These are phyloP conservation scores for Lichtheimia corymbifera DNA, from an alignment of 371 early-diverging fungal species.

Conservation along the genomic window DNA sequence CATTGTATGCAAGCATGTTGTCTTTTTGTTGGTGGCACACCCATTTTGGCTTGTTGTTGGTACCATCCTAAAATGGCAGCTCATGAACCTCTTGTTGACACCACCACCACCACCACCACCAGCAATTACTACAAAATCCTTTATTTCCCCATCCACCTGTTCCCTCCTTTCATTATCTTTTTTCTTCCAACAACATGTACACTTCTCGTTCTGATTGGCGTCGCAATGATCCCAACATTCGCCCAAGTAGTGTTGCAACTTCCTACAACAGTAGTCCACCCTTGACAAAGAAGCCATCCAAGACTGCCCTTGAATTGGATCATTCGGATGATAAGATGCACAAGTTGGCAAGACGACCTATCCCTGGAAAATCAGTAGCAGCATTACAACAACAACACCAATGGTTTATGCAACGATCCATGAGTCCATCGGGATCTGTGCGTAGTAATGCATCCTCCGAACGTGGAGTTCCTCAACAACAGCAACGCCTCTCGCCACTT, in stretches of 20 bases:
- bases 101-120: no score
- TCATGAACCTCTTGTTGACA: no score
- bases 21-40: no score
- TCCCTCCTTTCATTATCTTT: not conserved
- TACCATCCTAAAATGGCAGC: no score
- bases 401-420: slow-evolving; percentile 30
- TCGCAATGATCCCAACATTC: slow-evolving; percentile 5
- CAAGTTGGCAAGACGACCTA: slow-evolving; percentile 19
- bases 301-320: not conserved
- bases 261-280: slow-evolving; percentile 9
- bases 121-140: not conserved
- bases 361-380: slow-evolving; percentile 39
- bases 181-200: not conserved
- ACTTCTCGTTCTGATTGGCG: not conserved
- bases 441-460: slow-evolving; percentile 13
- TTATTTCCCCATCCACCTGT: not conserved
- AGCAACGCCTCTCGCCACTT: not conserved
- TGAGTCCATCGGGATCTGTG: slow-evolving; percentile 11
- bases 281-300: not conserved
- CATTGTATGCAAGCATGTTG: no score
- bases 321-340: not conserved
- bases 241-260: slow-evolving; percentile 18
- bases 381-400: slow-evolving; percentile 43
- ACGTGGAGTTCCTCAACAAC: not conserved
- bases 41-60: no score